phyloP scores from a whole-genome alignment of 768 basidiomycete genomes.

The Boletellus sp. region DNA sequence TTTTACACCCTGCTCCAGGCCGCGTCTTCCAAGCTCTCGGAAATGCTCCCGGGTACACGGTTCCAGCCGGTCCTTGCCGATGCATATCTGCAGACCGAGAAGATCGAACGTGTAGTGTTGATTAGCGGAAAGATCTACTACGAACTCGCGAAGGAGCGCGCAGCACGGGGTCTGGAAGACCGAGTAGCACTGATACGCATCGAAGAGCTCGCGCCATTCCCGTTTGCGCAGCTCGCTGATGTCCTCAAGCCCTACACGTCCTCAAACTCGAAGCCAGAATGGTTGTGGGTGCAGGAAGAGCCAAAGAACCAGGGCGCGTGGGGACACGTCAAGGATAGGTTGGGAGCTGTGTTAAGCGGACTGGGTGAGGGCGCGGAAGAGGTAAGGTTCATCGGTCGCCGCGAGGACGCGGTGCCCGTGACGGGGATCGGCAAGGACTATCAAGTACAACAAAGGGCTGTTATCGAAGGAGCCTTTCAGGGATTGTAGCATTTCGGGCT shows the following conservation, averaged over 20 bases:
- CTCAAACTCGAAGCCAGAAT: constrained; percentile 36
- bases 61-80: constrained; percentile 73
- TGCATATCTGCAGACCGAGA: constrained; percentile 26
- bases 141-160: constrained; percentile 72
- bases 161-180: constrained; percentile 42
- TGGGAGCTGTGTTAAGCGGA: constrained; percentile 48
- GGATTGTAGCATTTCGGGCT: constrained; percentile 29
- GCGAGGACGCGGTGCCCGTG: constrained; percentile 70
- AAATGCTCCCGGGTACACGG: constrained; percentile 52
- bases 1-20: constrained; percentile 42
- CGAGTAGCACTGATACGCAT: constrained; percentile 69
- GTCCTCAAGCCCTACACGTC: constrained; percentile 45
- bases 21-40: constrained; percentile 63
- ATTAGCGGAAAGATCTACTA: constrained; percentile 87
- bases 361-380: constrained; percentile 30
- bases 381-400: constrained; percentile 64
- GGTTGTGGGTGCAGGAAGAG: constrained; percentile 81
- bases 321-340: constrained; percentile 57
- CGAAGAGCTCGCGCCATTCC: constrained; percentile 89
- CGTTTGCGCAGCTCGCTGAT: constrained; percentile 52
- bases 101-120: constrained; percentile 64
- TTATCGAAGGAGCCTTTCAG: constrained; percentile 58
- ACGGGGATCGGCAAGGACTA: constrained; percentile 74
- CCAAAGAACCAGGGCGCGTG: constrained; percentile 85
- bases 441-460: constrained; percentile 55